Evolutionary conservation across 2,329 filamentous ascomycete genomes (phyloP), one percentile per base, ranked within the genome.

Genomic region (Penicillium glabrum): DNA sequence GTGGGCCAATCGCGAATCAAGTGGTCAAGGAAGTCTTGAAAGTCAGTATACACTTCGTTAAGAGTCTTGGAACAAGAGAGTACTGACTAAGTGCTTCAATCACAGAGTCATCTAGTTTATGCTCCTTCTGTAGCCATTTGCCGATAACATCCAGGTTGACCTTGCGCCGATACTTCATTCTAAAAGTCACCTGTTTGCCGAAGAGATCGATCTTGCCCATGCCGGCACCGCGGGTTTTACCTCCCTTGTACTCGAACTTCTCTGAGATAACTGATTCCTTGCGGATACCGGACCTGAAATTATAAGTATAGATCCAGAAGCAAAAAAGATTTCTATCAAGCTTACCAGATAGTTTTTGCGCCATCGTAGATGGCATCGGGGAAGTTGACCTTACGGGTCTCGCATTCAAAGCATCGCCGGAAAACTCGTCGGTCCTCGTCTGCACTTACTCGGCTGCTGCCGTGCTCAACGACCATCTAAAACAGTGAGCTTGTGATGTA

Each of bases 301-400:
- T 10, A 39, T 57, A 44, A 26, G 16, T 16, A 24, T 29, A 26
- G 75, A 76, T 11, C 76, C 79, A 72, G 70, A 75, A 44, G 14
- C 21, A 31, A 10, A 39, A 4, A 9, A 7, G 16, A 19, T 16
- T 46, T 41, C 70, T 48, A 69, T 59, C 33, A 46, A 49, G 57
- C 78, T 67, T 78, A 89, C 93, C 95, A 99, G 16, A 91, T 93
- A 46, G 99, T 82, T 72, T 89, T 91, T 67, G 88, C 87, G 27
- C 91, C 90, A 76, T 98, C 92, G 66, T 86, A 92, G 54, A 97
- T 83, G 79, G 78, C 2, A 77, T 73, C 2, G 21, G 48, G 21
- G 3, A 77, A 74, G 70, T 89, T 83, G 7, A 76, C 74, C 70
- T 89, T 83, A 7, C 92, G 81, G 0, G 77, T 73, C 1, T 82